Evolutionary conservation across 164 flowering plant species (phyloP), one percentile per base, ranked within the genome.

Genomic region (Vitis labrusca): DNA sequence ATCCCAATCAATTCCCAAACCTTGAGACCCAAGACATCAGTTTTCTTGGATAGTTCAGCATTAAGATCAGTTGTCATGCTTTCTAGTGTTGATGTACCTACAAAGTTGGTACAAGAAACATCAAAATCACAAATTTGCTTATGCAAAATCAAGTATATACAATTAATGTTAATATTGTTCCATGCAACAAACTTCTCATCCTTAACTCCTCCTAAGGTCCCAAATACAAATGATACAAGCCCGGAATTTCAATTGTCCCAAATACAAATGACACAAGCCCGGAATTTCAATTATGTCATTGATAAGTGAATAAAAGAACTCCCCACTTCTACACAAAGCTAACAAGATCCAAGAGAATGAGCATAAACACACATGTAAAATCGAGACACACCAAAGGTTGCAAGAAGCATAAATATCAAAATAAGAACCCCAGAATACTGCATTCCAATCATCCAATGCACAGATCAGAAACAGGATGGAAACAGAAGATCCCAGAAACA

Each of bases 1-100:
- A 89, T 82, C 5, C 87, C 89, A 55, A 86, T 84, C 55, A 88
- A 62, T 71, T 84, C 88, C 94, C 94, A 89, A 23, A 86, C 86
- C 77, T 88, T 84, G 50, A 91, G 82, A 17, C 82, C 80, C 30
- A 85, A 74, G 32, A 85, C 19, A 59, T 59, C 65, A 51, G 84
- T 78, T 64, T 79, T 75, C 77, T 82, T 82, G 49, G 85, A 85
- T 32, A 89, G 63, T 49, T 76, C 82, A 0, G 74, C 52, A 32
- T 84, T 84, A 2, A 88, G 88, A 80, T 75, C 77, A 68, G 71
- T 57, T 52, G 78, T 83, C 89, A 86, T 84, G 37, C 70, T 66
- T 27, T 37, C 67, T 59, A 57, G 61, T 50, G 32, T 54, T 30
- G 30, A 64, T 17, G 59, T 15, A 48, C 74, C 74, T 68, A 57